These are phyloP conservation scores for Yamadazyma kanchanaburiensis DNA, from an alignment of 1,139 yeast species.

Conservation along the genomic window DNA sequence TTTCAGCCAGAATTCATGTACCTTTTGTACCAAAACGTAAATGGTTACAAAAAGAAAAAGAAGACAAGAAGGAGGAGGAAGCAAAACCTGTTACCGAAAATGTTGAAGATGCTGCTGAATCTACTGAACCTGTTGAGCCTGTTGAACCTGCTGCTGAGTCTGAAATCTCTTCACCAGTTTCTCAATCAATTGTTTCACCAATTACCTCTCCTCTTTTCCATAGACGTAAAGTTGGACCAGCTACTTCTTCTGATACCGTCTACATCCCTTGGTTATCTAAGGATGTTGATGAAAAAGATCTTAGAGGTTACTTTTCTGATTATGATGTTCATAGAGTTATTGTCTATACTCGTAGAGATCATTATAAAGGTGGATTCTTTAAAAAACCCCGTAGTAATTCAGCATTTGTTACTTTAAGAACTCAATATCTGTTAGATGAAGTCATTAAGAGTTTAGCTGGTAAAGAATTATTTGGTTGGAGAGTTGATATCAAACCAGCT, in stretches of 20 bases:
- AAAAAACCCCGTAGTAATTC: constrained; percentile 28
- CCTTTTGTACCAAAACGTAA: constrained; percentile 35
- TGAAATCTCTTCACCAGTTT: not conserved
- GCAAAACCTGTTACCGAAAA: not conserved
- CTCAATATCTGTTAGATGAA: constrained; percentile 36
- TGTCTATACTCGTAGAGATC: constrained; percentile 35
- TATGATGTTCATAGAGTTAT: constrained; percentile 46
- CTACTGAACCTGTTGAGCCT: constrained; percentile 3
- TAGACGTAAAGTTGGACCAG: too few species aligned
- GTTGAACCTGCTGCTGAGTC: not conserved
- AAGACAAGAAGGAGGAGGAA: not conserved
- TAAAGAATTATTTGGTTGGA: constrained; percentile 26
- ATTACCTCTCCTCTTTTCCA: too few species aligned
- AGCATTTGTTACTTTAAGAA: constrained; percentile 53
- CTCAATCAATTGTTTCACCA: not conserved
- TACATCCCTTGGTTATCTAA: too few species aligned
- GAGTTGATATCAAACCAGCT: constrained; percentile 38
- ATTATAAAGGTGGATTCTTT: constrained; percentile 6
- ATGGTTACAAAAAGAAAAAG: too few species aligned
- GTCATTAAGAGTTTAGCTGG: constrained; percentile 38
- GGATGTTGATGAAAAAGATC: too few species aligned
- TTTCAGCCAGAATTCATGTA: constrained; percentile 35
- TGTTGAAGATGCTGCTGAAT: constrained; percentile 1
- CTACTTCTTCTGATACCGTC: constrained; percentile 1
- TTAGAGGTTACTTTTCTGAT: too few species aligned